Base-by-base conservation (phyloP, 2,329 filamentous ascomycete species). In the Trichoderma lentiforme region DNA sequence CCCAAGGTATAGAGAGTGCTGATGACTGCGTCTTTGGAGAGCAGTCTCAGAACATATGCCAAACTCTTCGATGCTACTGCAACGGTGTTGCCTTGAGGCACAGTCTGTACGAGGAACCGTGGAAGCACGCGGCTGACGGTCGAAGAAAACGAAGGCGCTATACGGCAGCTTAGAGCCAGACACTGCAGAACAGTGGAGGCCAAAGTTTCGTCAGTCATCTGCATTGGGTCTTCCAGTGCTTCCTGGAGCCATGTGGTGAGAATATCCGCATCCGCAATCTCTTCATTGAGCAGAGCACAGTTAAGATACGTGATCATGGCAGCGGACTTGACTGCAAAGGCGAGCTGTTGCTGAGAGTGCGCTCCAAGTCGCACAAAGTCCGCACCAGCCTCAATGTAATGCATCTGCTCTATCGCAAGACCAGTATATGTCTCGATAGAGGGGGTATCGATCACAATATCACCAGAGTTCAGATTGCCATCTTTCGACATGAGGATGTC, bases 1-100 rank as follows among this genome's bases (percentile, higher is more conserved):
- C 96, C 96, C n/a, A 99, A 86, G 0, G 94, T 96, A 82, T 99
- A 99, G 11, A 99, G 85, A 1, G 95, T 98, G 6, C 95, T 97
- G 75, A 99, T 98, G 43, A 97, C 89, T 43, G 94, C 92, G 83
- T 99, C 96, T 76, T 97, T 93, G 1, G 96, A 97, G 14, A 98
- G 86, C 77, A 92, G 87, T 75, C 91, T 91, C 70, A 99, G 84
- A 21, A 97, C 90, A 75, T 91, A 92, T 2, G 95, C 94, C 39
- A 99, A 85, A 76, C 92, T 96, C 75, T 90, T 90, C n/a, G 95
- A 94, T 32, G 95, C 95, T 39, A 95, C 87, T 2, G 86, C 86
- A 57, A 96, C 91, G 14, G 90, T 93, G 32, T 88, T 84, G 18
- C 89, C 88, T 71, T 89, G 89, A 43, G 93, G 90, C 24, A 90